Percentiles rank a stretch among this genome's conserved stretches.
phyloP scores from a whole-genome alignment of 2,329 filamentous ascomycete species.

The Fusarium sp. region DNA sequence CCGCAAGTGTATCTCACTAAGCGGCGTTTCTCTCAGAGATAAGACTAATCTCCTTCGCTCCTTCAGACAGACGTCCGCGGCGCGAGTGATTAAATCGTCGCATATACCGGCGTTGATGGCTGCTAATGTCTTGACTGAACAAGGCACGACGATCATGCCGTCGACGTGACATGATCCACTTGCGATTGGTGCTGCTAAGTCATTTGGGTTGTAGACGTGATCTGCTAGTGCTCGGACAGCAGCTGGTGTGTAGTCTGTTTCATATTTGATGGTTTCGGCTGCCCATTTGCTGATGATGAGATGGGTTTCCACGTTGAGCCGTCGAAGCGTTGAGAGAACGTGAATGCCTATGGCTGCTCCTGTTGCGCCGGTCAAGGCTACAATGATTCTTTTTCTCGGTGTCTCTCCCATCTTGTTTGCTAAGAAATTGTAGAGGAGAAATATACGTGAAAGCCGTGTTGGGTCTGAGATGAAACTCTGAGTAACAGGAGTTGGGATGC shows the following conservation, averaged over 20 bases:
- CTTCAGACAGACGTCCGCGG: constrained; percentile 23
- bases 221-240: constrained; percentile 53
- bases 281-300: constrained; percentile 62
- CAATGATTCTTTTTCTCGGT: constrained; percentile 50
- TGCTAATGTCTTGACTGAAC: constrained; percentile 12
- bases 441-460: not conserved
- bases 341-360: constrained; percentile 57
- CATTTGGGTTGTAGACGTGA: constrained; percentile 52
- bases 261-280: constrained; percentile 59
- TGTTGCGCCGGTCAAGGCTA: constrained; percentile 63
- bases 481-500: not conserved
- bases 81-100: constrained; percentile 7
- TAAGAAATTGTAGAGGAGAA: not conserved
- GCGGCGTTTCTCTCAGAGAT: not conserved
- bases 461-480: not conserved
- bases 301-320: constrained; percentile 59
- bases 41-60: constrained; percentile 5
- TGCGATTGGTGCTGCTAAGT: constrained; percentile 52
- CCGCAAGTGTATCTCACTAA: constrained; percentile 21
- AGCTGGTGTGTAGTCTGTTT: constrained; percentile 53
- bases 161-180: constrained; percentile 15
- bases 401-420: not conserved
- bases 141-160: constrained; percentile 24
- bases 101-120: constrained; percentile 12
- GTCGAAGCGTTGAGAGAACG: constrained; percentile 53